These are phyloP conservation scores for Hyphopichia fennica DNA, from an alignment of 1,139 yeast genomes.

Conservation along the genomic window DNA sequence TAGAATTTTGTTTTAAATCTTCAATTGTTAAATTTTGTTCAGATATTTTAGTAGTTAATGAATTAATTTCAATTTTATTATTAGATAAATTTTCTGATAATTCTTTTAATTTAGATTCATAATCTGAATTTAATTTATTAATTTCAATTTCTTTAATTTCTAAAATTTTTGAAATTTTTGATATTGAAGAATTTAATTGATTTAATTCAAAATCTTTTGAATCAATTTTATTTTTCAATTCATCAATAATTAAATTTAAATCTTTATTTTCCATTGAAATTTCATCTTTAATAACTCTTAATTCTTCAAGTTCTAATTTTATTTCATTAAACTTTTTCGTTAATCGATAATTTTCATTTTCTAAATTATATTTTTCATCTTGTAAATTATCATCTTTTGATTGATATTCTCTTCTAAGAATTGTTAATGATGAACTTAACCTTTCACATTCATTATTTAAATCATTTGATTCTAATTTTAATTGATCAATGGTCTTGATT, in stretches of 20 bases:
- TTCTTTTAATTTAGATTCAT: constrained; percentile 7
- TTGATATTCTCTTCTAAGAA: constrained; percentile 47
- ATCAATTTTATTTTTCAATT: constrained; percentile 39
- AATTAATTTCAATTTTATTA: constrained; percentile 9
- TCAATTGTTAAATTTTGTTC: constrained; percentile 16
- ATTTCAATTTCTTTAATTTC: constrained; percentile 12
- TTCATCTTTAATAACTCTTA: constrained; percentile 48
- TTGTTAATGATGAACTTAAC: constrained; percentile 50
- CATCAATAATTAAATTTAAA: constrained; percentile 44
- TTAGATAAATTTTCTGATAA: constrained; percentile 6
- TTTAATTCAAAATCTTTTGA: constrained; percentile 20
- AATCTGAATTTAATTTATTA: constrained; percentile 11
- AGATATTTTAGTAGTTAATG: constrained; percentile 9
- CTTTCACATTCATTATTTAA: constrained; percentile 70
- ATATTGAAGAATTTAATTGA: constrained; percentile 14
- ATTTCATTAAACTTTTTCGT: constrained; percentile 40
- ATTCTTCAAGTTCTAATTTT: constrained; percentile 45
- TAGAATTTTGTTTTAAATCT: constrained; percentile 9
- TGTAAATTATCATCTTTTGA: constrained; percentile 39
- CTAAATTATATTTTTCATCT: constrained; percentile 49
- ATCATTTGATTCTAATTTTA: constrained; percentile 54
- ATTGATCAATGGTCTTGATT: constrained; percentile 11
- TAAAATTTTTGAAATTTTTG: constrained; percentile 20
- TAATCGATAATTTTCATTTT: constrained; percentile 34
- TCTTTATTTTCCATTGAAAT: constrained; percentile 44